Percentiles rank a stretch among this genome's conserved stretches.
These are phyloP conservation scores for Calonectria leucothoes DNA, from an alignment of 2,329 filamentous ascomycete species.

Conservation along the genomic window DNA sequence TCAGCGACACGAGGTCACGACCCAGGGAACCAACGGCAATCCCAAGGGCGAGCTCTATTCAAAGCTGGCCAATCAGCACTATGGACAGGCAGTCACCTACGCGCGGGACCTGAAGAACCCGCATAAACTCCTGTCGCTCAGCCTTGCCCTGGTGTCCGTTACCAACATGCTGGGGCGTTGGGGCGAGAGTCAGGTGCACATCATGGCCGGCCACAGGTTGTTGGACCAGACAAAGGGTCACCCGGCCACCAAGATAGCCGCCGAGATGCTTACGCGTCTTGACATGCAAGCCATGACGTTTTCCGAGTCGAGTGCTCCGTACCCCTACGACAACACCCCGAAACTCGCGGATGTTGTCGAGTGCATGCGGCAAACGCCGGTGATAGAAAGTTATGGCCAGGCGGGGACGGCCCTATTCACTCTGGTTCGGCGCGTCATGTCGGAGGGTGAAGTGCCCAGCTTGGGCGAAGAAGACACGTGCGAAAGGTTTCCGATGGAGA, in stretches of 20 bases:
- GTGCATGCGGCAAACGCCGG: slow-evolving; percentile 12
- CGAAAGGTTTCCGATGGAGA: background rate
- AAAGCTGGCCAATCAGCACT: slow-evolving; percentile 40
- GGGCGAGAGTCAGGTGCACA: slow-evolving; percentile 46
- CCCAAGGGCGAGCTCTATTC: slow-evolving; percentile 19
- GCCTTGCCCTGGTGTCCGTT: slow-evolving; percentile 46
- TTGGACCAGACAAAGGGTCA: slow-evolving; percentile 33
- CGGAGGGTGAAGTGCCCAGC: slow-evolving; percentile 29
- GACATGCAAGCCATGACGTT: slow-evolving; percentile 50
- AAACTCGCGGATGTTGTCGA: slow-evolving; percentile 27
- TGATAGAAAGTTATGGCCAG: slow-evolving; percentile 35
- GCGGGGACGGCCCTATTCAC: slow-evolving; percentile 36
- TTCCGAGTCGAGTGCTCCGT: slow-evolving; percentile 45
- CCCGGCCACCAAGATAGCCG: slow-evolving; percentile 25
- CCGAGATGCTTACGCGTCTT: slow-evolving; percentile 44
- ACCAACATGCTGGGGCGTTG: slow-evolving; percentile 47
- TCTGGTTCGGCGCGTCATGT: slow-evolving; percentile 33
- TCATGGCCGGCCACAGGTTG: slow-evolving; percentile 44
- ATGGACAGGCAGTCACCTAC: slow-evolving; percentile 43
- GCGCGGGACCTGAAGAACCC: slow-evolving; percentile 42
- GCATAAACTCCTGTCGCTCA: slow-evolving; percentile 43
- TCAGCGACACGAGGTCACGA: slow-evolving; percentile 35
- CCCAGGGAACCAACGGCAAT: slow-evolving; percentile 13
- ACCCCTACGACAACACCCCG: slow-evolving; percentile 35
- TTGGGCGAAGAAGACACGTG: background rate